Evolutionary conservation across 148 eudicot species (phyloP).

Genomic region (Camellia lanceoleosa): DNA sequence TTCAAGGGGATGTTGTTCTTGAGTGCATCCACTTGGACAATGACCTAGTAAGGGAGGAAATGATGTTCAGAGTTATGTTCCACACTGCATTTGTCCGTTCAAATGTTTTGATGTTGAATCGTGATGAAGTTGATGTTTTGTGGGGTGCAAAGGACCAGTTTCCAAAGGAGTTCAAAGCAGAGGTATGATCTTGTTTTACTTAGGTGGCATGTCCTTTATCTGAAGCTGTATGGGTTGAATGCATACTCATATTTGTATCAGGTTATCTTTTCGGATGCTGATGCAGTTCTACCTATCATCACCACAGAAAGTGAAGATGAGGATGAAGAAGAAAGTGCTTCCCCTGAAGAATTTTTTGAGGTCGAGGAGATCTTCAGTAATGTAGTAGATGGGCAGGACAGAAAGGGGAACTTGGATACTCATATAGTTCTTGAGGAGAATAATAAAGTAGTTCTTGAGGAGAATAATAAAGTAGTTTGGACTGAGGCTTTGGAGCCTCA

Average conservation of each 20-base stretch:
- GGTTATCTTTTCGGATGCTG: slow-evolving; percentile 82
- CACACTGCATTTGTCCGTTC: slow-evolving; percentile 72
- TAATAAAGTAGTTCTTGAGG: slow-evolving; percentile 29
- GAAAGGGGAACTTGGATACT: slow-evolving; percentile 42
- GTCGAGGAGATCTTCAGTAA: slow-evolving; percentile 88
- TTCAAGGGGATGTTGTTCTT: slow-evolving; percentile 82
- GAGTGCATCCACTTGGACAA: slow-evolving; percentile 72
- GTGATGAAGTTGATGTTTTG: slow-evolving; percentile 67
- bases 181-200: slow-evolving; percentile 43
- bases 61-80: slow-evolving; percentile 78
- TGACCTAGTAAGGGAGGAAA: slow-evolving; percentile 56
- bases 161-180: slow-evolving; percentile 64
- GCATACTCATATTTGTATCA: slow-evolving; percentile 48
- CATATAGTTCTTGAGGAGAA: slow-evolving; percentile 34
- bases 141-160: slow-evolving; percentile 79
- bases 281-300: slow-evolving; percentile 48
- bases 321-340: slow-evolving; percentile 50
- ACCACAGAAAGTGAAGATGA: slow-evolving; percentile 55
- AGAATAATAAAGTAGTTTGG: slow-evolving; percentile 26
- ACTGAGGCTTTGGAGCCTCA: slow-evolving; percentile 59
- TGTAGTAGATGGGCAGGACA: slow-evolving; percentile 56
- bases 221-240: slow-evolving; percentile 36
- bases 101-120: slow-evolving; percentile 53
- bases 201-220: slow-evolving; percentile 11
- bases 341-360: slow-evolving; percentile 86